A percentile compares a stretch with the other conserved stretches of the same genome.
Evolutionary conservation across 2,329 filamentous ascomycete genomes (phyloP).

Genomic region (Cadophora luteo-olivacea): DNA sequence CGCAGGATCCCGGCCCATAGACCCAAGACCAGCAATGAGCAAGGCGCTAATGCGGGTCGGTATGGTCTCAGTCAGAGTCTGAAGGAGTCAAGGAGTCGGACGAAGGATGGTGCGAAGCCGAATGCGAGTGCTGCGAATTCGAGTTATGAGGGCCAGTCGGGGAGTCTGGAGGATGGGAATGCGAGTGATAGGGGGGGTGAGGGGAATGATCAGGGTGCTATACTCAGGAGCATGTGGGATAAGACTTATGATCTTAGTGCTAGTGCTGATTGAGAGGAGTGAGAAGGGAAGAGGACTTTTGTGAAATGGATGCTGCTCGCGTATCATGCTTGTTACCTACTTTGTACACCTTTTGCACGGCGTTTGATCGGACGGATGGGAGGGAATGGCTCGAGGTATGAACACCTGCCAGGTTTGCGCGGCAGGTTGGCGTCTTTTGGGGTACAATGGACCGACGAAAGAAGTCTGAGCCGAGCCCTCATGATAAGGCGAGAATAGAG

Average conservation of each 20-base stretch:
- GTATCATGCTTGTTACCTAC: background rate
- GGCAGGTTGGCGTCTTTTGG: background rate
- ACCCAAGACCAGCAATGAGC: conserved; percentile 43
- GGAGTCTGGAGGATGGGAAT: conserved; percentile 29
- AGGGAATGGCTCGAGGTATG: background rate
- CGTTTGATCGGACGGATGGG: background rate
- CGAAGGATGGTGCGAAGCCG: conserved; percentile 13
- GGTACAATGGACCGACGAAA: background rate
- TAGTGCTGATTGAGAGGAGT: conserved; percentile 47
- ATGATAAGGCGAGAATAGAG: conserved; percentile 11
- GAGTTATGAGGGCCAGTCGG: conserved; percentile 33
- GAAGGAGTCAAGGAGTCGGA: conserved; percentile 39
- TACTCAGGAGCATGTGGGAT: conserved; percentile 67
- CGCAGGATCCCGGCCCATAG: conserved; percentile 54
- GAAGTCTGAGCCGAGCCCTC: background rate
- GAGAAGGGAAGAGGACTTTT: conserved; percentile 8
- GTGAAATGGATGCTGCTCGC: background rate
- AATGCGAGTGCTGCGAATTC: conserved; percentile 23
- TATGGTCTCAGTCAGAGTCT: conserved; percentile 51
- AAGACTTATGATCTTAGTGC: conserved; percentile 64
- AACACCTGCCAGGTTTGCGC: background rate
- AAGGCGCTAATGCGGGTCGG: conserved; percentile 38
- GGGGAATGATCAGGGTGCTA: conserved; percentile 53
- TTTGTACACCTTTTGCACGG: conserved; percentile 11
- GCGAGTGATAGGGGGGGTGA: conserved; percentile 51